Evolutionary conservation across 768 basidiomycete genomes (phyloP).

Genomic region (Lactarius hengduanensis): DNA sequence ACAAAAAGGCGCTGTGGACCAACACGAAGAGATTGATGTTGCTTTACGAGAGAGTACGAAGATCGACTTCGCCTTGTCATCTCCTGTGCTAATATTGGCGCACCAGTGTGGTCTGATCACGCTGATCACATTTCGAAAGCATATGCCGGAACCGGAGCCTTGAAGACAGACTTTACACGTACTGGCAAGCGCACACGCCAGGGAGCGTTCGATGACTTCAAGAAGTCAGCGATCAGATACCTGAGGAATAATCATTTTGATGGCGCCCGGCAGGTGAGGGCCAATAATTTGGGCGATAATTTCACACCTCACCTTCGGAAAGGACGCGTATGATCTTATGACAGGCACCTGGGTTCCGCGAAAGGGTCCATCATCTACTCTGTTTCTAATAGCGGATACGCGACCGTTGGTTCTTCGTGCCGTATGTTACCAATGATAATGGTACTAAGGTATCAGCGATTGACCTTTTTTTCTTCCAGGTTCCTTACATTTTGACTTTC

Average conservation of each 20-base stretch:
- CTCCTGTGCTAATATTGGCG: slow-evolving; percentile 16
- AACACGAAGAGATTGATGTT: slow-evolving; percentile 73
- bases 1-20: slow-evolving; percentile 70
- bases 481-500: slow-evolving; percentile 79
- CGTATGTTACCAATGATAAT: slow-evolving; percentile 46
- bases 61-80: not conserved
- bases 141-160: slow-evolving; percentile 91
- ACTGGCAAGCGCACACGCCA: slow-evolving; percentile 85
- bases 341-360: slow-evolving; percentile 90
- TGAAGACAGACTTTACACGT: slow-evolving; percentile 96
- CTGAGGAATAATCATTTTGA: slow-evolving; percentile 97
- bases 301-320: slow-evolving; percentile 9
- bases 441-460: slow-evolving; percentile 8
- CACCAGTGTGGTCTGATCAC: slow-evolving; percentile 94
- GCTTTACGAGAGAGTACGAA: slow-evolving; percentile 86
- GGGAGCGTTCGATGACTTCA: slow-evolving; percentile 80
- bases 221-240: slow-evolving; percentile 82
- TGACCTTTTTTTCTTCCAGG: slow-evolving; percentile 43
- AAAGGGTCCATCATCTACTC: slow-evolving; percentile 63
- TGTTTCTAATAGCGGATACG: slow-evolving; percentile 72
- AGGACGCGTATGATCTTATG: slow-evolving; percentile 94
- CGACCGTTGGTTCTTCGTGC: slow-evolving; percentile 83
- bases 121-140: slow-evolving; percentile 87
- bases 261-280: slow-evolving; percentile 76
- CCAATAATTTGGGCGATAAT: not conserved